Base-by-base conservation (phyloP, 192 early-diverging fungal species). In the Ambispora gerdemannii region DNA sequence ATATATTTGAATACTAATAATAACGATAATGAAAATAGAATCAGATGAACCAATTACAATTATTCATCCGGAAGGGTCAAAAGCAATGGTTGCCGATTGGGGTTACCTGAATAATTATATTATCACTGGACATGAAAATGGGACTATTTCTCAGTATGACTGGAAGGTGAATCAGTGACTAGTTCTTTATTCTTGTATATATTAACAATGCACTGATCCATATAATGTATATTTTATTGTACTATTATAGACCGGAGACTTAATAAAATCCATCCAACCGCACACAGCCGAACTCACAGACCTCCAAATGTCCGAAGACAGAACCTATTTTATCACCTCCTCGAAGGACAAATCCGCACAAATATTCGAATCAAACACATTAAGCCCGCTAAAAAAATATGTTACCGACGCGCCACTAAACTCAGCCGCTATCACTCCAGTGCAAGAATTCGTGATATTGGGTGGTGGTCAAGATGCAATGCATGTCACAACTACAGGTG, bases 391-490 rank as follows among this genome's bases (percentile, higher is more conserved):
- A 74, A 97, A 97, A 84, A 82, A 80, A 56, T 99, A 88, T 77
- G 77, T 81, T 52, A 90, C 95, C 6, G 91, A 94, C 74, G 90
- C 94, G 27, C 90, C 90, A 15, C 84, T 98, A 67, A 99, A 98
- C 84, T 90, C 94, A 25, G 97, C 97, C 2, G 77, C 90, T 1
- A 85, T 99, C 51, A 94, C 92, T 31, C 97, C 97, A 32, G 72
- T 78, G 50, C 88, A 92, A 78, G 88, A 93, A 53, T 87, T 92
- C 75, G 90, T 94, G 27, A 83, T 93, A 67, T 78, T 94, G 43
- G 97, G 97, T 65, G 97, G 97, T 86, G 97, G 97, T 74, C 97
- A 99, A 82, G 95, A 96, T 75, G 96, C 97, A 49, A 97, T 96
- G 93, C 81, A 87, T 73, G 97, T 99, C 59, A 98, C 97, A 30